These are phyloP conservation scores for Cerioporus squamosus DNA, from an alignment of 1,284 basidiomycete genomes.

Conservation along the genomic window DNA sequence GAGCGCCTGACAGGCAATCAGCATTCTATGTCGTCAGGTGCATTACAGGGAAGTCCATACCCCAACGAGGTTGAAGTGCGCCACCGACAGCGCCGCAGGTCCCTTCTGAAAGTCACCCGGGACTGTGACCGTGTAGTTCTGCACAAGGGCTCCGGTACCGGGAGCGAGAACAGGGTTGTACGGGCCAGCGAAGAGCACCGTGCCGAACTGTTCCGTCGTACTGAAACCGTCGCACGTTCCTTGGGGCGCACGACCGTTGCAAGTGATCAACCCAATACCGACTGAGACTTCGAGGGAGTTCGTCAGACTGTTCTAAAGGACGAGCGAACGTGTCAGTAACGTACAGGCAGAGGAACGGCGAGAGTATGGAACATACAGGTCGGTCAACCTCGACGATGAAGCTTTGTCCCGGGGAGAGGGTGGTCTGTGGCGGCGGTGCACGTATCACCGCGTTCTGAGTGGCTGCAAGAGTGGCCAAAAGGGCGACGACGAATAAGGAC, in stretches of 20 bases:
- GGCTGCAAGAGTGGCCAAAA: background rate
- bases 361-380: background rate
- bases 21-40: no score
- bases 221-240: slow-evolving; percentile 27
- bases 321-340: background rate
- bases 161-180: slow-evolving; percentile 38
- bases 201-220: slow-evolving; percentile 39
- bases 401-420: background rate
- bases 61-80: slow-evolving; percentile 4
- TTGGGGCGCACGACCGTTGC: slow-evolving; percentile 22
- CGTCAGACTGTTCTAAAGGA: slow-evolving; percentile 26
- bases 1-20: background rate
- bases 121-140: slow-evolving; percentile 9
- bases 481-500: background rate
- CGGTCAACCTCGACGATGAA: background rate
- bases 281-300: slow-evolving; percentile 46
- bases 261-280: slow-evolving; percentile 43
- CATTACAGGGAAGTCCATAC: no score
- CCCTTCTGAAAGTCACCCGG: background rate
- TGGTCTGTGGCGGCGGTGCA: background rate
- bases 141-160: background rate
- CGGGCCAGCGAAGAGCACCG: slow-evolving; percentile 46
- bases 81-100: background rate
- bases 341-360: background rate
- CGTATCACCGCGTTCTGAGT: background rate